Base-by-base conservation (phyloP, 495 filamentous ascomycete species). In the Podospora tetraspora region DNA sequence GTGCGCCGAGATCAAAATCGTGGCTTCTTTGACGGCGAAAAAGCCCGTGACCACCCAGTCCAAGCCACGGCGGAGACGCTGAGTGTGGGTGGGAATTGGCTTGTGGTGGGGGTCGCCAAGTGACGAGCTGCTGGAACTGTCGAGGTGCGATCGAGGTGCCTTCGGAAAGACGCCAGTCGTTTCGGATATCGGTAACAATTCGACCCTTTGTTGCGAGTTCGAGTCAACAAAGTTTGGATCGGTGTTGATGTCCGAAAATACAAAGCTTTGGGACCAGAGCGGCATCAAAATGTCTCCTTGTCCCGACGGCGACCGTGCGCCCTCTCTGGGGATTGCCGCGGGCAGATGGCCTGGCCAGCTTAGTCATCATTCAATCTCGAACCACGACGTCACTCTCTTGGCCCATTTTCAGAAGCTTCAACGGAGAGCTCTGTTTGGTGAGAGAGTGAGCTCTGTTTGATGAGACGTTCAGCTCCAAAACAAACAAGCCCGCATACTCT, bases 321-420 rank as follows among this genome's bases (percentile, higher is more conserved):
- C 23, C 12, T 25, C 59, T 52, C 37, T 52, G 29, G 1, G 34
- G 34, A 43, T 43, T 43, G 43, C 43, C 43, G 43, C 43, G 16
- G 43, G 43, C 43, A n/a, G 43, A 52, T 6, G 5, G 43, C 1
- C 43, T n/a, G 19, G 43, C 43, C 43, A 1, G 43, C 43, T 52
- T 52, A 52, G 43, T 52, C 19, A 52, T 52, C 16, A 6, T 19
- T 9, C n/a, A 8, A 60, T 24, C 59, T 19, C 13, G 59, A 60
- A 29, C 22, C 24, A 66, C 64, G 64, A 66, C 64, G 64, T 66
- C 64, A 66, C 64, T 59, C 63, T 7, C 22, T 25, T 24, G 16
- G 56, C 0, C 52, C 64, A 19, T 52, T 52, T 19, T n/a, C 43
- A n/a, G 5, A 52, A 52, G 43, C 43, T 52, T n/a, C 43, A 52